phyloP scores from a whole-genome alignment of 2,329 filamentous ascomycete species.

The Oidium heveae region DNA sequence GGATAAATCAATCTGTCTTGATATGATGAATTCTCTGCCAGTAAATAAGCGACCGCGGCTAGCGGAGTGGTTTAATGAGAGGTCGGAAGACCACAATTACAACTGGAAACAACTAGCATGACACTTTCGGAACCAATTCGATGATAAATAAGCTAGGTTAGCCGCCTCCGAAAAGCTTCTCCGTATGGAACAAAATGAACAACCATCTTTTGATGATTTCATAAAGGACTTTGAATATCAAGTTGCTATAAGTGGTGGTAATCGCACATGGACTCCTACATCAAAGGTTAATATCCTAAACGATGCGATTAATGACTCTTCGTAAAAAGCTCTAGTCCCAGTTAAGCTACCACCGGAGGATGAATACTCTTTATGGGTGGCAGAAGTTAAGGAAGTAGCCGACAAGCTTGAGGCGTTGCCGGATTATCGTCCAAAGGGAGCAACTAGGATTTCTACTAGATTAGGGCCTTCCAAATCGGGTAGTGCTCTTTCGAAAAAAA shows the following conservation, averaged over 20 bases:
- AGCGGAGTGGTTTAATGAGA: background rate
- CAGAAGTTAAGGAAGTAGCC: background rate
- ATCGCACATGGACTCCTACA: background rate
- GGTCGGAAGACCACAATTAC: background rate
- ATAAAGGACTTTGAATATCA: background rate
- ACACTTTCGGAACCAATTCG: background rate
- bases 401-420: background rate
- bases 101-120: background rate
- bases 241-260: background rate
- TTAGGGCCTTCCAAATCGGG: background rate
- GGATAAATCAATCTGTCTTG: background rate
- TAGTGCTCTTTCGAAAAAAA: background rate
- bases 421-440: background rate
- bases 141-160: background rate
- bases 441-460: background rate
- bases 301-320: background rate
- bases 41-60: background rate
- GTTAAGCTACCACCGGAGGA: background rate
- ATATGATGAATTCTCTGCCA: background rate
- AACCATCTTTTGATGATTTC: background rate
- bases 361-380: background rate
- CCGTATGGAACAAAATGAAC: background rate
- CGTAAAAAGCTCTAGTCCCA: background rate
- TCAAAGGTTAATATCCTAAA: background rate
- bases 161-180: background rate